These are phyloP conservation scores for Penicillium robsamsonii DNA, from an alignment of 495 filamentous ascomycete species.

Conservation along the genomic window DNA sequence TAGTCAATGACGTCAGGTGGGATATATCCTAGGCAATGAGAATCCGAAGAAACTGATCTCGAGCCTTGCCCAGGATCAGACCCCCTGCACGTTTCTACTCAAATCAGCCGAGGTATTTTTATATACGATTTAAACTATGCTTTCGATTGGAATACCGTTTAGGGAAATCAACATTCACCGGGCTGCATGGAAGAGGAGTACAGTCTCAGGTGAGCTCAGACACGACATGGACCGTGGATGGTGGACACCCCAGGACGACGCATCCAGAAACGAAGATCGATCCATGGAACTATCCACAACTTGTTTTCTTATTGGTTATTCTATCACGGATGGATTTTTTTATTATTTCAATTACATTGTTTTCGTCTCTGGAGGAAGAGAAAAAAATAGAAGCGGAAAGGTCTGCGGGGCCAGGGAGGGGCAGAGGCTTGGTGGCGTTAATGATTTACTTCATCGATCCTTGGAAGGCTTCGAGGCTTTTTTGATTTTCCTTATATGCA, in stretches of 20 bases:
- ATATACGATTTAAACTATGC: neutral
- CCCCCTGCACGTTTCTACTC: constrained; percentile 10
- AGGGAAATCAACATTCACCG: neutral
- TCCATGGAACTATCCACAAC: constrained; percentile 15
- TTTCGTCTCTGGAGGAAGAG: neutral
- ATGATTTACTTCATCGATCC: constrained; percentile 13
- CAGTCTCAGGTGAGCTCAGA: constrained; percentile 3
- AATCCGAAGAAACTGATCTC: constrained; percentile 4
- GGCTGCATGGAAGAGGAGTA: constrained; percentile 4
- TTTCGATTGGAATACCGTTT: neutral
- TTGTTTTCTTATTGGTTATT: constrained; percentile 15
- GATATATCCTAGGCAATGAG: constrained; percentile 4
- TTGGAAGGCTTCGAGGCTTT: neutral
- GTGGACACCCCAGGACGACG: constrained; percentile 19
- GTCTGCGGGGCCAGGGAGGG: constrained; percentile 4
- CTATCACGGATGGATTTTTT: no score
- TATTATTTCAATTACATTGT: no score
- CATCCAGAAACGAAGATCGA: constrained; percentile 24
- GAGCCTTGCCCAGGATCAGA: constrained; percentile 23
- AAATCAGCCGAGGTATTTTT: neutral
- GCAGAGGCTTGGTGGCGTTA: constrained; percentile 8
- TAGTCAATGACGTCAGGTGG: constrained; percentile 15
- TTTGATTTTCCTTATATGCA: no score
- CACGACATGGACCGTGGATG: neutral
- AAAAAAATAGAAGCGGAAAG: constrained; percentile 27